Evolutionary conservation across 169 alveolate species (phyloP).

Genomic region (Eimeria sp.): DNA sequence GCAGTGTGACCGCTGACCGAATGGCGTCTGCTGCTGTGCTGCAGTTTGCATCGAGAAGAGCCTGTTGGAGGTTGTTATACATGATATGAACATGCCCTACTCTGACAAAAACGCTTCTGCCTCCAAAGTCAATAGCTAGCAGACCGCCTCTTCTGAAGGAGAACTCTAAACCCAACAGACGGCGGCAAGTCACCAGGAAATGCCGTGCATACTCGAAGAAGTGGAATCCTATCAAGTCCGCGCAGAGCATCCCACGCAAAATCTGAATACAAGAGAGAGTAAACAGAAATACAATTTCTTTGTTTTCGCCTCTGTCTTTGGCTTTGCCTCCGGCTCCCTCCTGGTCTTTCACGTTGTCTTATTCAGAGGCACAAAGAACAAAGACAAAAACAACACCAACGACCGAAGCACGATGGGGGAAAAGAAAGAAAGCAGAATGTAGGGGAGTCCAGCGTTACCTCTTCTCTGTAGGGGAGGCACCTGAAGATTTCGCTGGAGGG

Average conservation of each 20-base stretch:
- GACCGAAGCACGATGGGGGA: not conserved
- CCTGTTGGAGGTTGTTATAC: constrained; percentile 3
- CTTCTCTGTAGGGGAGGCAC: constrained; percentile 95
- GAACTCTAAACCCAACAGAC: constrained; percentile 92
- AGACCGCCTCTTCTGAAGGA: constrained; percentile 85
- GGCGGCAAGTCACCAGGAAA: constrained; percentile 90
- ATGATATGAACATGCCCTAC: constrained; percentile 81
- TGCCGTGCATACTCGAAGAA: constrained; percentile 94
- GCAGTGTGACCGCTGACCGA: not conserved
- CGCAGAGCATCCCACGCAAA: constrained; percentile 95
- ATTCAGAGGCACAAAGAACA: not conserved
- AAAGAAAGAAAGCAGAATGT: not conserved
- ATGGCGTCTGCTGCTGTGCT: not conserved
- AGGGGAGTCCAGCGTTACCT: constrained; percentile 81
- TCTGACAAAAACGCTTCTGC: constrained; percentile 74
- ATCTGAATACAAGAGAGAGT: constrained; percentile 9
- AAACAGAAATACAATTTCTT: not conserved
- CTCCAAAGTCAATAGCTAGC: constrained; percentile 80
- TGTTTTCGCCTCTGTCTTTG: too few relatives aligned
- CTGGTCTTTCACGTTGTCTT: too few relatives aligned
- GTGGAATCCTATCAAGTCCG: constrained; percentile 96
- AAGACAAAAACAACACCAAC: not conserved
- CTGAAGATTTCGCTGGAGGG: constrained; percentile 95
- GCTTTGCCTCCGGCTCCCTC: too few relatives aligned
- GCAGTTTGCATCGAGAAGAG: not conserved